Conservation (phyloP, 306 rosid species). For the Vachellia collinsii region DNA sequence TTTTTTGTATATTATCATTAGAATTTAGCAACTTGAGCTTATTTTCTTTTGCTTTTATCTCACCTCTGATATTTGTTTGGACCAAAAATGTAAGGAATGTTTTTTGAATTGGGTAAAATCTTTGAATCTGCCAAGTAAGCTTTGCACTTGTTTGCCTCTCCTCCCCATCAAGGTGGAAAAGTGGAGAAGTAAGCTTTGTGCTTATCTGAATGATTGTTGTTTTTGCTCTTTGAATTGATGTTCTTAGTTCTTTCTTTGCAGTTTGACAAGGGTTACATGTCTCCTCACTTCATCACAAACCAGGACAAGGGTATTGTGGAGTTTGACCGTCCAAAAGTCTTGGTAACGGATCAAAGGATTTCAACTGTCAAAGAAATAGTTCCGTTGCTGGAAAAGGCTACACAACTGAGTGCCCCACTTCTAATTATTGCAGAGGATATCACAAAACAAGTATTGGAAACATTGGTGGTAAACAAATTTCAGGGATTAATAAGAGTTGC, state of each 20-base stretch:
- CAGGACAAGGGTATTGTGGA: slow-evolving; percentile 84
- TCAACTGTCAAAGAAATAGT: slow-evolving; percentile 72
- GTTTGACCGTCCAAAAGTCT: slow-evolving; percentile 83
- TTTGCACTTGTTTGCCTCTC: not conserved
- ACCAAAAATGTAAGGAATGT: not conserved
- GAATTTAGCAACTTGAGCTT: not conserved
- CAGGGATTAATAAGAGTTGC: slow-evolving; percentile 89
- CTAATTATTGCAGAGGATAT: slow-evolving; percentile 92
- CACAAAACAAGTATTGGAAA: slow-evolving; percentile 70
- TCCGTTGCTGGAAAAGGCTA: slow-evolving; percentile 85
- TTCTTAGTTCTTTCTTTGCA: slow-evolving; percentile 47
- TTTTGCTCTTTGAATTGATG: slow-evolving; percentile 12
- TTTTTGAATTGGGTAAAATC: not conserved
- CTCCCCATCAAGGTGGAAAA: not conserved
- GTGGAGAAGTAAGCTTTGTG: not conserved
- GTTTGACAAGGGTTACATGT: slow-evolving; percentile 95
- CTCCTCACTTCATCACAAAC: slow-evolving; percentile 88
- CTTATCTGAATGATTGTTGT: slow-evolving; percentile 20
- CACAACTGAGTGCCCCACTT: slow-evolving; percentile 86
- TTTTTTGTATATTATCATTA: not conserved
- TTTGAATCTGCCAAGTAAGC: slow-evolving; percentile 15
- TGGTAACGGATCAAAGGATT: slow-evolving; percentile 94
- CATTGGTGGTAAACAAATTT: slow-evolving; percentile 81
- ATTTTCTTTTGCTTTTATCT: not conserved
- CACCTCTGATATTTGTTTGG: not conserved